phyloP scores from a whole-genome alignment of 305 asterid species.

The Rubia tinctorum region DNA sequence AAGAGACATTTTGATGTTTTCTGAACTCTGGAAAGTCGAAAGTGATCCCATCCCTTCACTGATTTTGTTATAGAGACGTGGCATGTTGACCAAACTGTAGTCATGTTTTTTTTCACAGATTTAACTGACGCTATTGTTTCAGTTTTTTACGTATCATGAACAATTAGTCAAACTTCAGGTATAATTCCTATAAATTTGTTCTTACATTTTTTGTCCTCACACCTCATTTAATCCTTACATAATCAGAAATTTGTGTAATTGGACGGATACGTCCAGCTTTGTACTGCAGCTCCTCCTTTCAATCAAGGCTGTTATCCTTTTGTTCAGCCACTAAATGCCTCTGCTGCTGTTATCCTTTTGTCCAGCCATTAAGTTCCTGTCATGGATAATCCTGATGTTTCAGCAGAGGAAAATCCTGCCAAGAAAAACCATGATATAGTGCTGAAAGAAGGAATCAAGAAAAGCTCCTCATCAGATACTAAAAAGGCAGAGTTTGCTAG shows the following conservation, averaged over 20 bases:
- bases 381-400: slow-evolving; percentile 36
- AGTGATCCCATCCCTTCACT: background rate
- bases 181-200: too few relatives aligned
- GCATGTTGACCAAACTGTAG: background rate
- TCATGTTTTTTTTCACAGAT: background rate
- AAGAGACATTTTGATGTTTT: background rate
- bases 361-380: slow-evolving; percentile 54
- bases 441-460: slow-evolving; percentile 49
- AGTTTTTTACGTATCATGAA: background rate
- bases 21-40: background rate
- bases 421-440: slow-evolving; percentile 36
- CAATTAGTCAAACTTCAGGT: too few relatives aligned
- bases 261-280: slow-evolving; percentile 94
- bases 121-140: background rate
- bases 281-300: slow-evolving; percentile 95
- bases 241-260: slow-evolving; percentile 16
- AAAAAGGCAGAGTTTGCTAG: slow-evolving; percentile 91
- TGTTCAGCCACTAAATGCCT: slow-evolving; percentile 39
- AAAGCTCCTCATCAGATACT: slow-evolving; percentile 48
- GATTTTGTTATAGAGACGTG: background rate
- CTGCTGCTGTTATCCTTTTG: slow-evolving; percentile 46
- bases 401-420: slow-evolving; percentile 43
- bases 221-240: background rate
- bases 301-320: slow-evolving; percentile 73
- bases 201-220: background rate